These are phyloP conservation scores for Colletotrichum australisinense DNA, from an alignment of 2,329 filamentous ascomycete species.

Conservation along the genomic window DNA sequence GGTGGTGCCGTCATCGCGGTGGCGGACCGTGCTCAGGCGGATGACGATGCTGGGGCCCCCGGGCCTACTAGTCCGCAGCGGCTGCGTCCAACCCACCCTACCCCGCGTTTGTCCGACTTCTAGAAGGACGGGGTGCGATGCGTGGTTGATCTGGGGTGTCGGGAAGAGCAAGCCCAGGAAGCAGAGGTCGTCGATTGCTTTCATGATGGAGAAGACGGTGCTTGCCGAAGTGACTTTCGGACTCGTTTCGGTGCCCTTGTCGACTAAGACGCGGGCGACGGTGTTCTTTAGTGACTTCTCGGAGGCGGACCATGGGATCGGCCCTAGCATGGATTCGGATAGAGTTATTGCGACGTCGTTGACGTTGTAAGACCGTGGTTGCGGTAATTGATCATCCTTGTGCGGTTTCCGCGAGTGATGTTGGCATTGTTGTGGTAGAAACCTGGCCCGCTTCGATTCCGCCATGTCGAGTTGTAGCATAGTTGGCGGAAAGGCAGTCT, in stretches of 20 bases:
- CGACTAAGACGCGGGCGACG: constrained; percentile 14
- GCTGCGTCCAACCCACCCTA: constrained; percentile 30
- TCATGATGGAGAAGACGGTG: constrained; percentile 27
- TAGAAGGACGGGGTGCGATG: constrained; percentile 22
- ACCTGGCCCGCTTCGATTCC: constrained; percentile 11
- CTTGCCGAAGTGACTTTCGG: constrained; percentile 5
- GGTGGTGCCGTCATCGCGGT: constrained; percentile 4
- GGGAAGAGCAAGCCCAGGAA: constrained; percentile 24
- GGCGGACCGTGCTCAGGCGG: constrained; percentile 32
- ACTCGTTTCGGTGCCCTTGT: constrained; percentile 19
- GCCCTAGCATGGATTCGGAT: constrained; percentile 20
- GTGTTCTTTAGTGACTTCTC: constrained; percentile 14
- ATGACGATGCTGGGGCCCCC: constrained; percentile 27
- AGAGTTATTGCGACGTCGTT: constrained; percentile 29
- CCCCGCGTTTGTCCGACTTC: constrained; percentile 27
- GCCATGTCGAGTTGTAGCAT: constrained; percentile 6
- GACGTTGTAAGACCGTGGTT: constrained; percentile 19
- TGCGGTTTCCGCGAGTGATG: constrained; percentile 8
- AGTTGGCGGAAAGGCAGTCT: neutral
- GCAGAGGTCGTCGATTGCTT: constrained; percentile 28
- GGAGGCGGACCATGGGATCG: constrained; percentile 16
- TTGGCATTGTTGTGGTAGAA: constrained; percentile 10
- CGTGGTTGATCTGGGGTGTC: constrained; percentile 25
- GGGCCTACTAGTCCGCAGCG: constrained; percentile 13
- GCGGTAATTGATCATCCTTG: neutral